Conservation (phyloP, 1,284 basidiomycete genomes). For the Lentinula novae-zelandiae region DNA sequence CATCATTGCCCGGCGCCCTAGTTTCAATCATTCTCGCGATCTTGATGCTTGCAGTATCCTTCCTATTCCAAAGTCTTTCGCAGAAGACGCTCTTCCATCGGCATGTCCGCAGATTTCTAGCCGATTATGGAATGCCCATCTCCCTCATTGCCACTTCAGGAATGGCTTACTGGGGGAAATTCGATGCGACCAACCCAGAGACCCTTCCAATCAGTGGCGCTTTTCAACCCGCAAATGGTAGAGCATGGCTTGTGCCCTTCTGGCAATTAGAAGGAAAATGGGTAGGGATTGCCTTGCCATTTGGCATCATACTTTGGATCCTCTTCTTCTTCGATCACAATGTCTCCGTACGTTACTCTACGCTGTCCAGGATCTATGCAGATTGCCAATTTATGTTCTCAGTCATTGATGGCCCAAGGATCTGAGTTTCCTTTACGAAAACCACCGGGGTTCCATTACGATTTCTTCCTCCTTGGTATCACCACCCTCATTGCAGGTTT, state of each 20-base stretch:
- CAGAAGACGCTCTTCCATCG: conserved; percentile 66
- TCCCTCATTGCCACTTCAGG: conserved; percentile 71
- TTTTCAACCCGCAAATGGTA: conserved; percentile 70
- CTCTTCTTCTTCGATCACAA: conserved; percentile 83
- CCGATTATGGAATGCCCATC: conserved; percentile 89
- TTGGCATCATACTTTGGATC: conserved; percentile 69
- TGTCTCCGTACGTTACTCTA: conserved; percentile 56
- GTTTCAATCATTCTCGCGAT: conserved; percentile 77
- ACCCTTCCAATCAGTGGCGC: conserved; percentile 70
- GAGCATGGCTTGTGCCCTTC: conserved; percentile 86
- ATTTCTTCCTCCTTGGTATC: conserved; percentile 86
- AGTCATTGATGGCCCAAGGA: conserved; percentile 92
- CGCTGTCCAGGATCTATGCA: not conserved
- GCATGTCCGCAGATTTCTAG: conserved; percentile 70
- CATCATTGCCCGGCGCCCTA: conserved; percentile 49
- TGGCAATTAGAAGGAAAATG: conserved; percentile 91
- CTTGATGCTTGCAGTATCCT: conserved; percentile 70
- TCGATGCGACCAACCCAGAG: conserved; percentile 58
- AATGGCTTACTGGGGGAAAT: conserved; percentile 83
- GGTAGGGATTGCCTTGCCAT: conserved; percentile 81
- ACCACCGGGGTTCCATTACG: conserved; percentile 91
- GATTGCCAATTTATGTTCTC: conserved; percentile 9
- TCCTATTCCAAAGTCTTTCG: conserved; percentile 70
- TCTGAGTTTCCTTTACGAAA: conserved; percentile 88
- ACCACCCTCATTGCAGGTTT: conserved; percentile 92